These are phyloP conservation scores for Tolypocladium paradoxum DNA, from an alignment of 2,329 filamentous ascomycete species.

Conservation along the genomic window DNA sequence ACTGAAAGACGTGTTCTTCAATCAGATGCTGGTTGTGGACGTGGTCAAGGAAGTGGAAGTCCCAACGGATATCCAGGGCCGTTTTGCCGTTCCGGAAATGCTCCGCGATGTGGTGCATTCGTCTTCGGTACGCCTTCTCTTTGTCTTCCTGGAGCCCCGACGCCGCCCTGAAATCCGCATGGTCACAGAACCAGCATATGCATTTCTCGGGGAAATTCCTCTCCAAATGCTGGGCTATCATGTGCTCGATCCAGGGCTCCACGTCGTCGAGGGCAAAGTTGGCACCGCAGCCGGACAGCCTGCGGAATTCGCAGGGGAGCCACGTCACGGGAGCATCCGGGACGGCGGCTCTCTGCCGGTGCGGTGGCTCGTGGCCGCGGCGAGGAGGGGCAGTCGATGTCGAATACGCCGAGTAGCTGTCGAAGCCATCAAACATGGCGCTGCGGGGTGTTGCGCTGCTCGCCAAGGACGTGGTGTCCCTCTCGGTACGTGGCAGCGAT, in stretches of 20 bases:
- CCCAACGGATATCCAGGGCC: conserved; percentile 20
- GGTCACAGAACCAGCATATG: conserved; percentile 41
- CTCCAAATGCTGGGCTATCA: conserved; percentile 23
- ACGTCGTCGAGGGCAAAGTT: conserved; percentile 27
- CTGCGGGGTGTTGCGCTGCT: conserved; percentile 6
- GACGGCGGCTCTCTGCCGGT: conserved; percentile 4
- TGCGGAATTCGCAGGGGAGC: conserved; percentile 36
- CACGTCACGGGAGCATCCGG: not conserved
- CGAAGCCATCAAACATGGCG: conserved; percentile 4
- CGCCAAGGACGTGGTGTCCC: not conserved
- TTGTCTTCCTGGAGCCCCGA: conserved; percentile 1
- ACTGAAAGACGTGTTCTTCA: conserved; percentile 9
- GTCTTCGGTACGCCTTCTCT: conserved; percentile 18
- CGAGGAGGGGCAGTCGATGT: conserved; percentile 12
- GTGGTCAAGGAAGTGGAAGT: conserved; percentile 30
- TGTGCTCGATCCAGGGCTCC: conserved; percentile 36
- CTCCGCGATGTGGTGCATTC: conserved; percentile 38
- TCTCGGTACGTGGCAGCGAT: not conserved
- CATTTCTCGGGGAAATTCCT: conserved; percentile 22
- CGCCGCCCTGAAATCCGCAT: conserved; percentile 16
- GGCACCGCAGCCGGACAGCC: conserved; percentile 22
- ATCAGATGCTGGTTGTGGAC: conserved; percentile 19
- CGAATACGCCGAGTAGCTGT: conserved; percentile 10
- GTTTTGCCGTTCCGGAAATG: conserved; percentile 27
- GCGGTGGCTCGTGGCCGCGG: conserved; percentile 6